These are phyloP conservation scores for Ustilago bromivora DNA, from an alignment of 1,284 basidiomycete species.

Conservation along the genomic window DNA sequence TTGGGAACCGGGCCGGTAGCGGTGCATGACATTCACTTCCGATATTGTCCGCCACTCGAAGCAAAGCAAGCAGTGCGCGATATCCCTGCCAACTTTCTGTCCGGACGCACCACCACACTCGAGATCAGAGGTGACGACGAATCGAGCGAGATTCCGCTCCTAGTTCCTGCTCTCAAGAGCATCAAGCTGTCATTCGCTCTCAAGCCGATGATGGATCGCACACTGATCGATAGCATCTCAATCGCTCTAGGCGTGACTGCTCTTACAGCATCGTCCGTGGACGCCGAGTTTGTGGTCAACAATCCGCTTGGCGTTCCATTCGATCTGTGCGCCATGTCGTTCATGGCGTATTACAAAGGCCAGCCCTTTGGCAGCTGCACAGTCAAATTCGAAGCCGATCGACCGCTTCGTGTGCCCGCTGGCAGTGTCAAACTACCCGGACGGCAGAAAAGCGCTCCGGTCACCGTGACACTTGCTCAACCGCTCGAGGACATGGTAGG, in stretches of 20 bases:
- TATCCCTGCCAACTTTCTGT: constrained; percentile 56
- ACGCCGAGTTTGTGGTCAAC: constrained; percentile 55
- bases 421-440: constrained; percentile 40
- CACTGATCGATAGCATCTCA: constrained; percentile 58
- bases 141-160: constrained; percentile 44
- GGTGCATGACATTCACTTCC: constrained; percentile 54
- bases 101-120: constrained; percentile 51
- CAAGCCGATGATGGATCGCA: constrained; percentile 55
- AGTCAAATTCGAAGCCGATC: constrained; percentile 22
- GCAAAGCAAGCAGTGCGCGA: constrained; percentile 37
- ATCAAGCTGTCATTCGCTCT: constrained; percentile 54
- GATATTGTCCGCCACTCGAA: constrained; percentile 47
- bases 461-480: constrained; percentile 48
- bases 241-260: constrained; percentile 58
- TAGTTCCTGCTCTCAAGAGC: constrained; percentile 46
- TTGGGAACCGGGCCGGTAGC: constrained; percentile 47
- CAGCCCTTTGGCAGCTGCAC: constrained; percentile 56
- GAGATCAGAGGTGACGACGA: constrained; percentile 59
- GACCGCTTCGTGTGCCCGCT: constrained; percentile 45
- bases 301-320: constrained; percentile 59
- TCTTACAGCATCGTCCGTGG: constrained; percentile 51
- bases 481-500: constrained; percentile 55
- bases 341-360: constrained; percentile 55
- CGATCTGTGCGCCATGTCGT: constrained; percentile 51
- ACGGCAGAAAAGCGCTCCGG: constrained; percentile 38